Base-by-base conservation (phyloP, 805 yeast species). In the Sugiyamaella qingdaonensis region DNA sequence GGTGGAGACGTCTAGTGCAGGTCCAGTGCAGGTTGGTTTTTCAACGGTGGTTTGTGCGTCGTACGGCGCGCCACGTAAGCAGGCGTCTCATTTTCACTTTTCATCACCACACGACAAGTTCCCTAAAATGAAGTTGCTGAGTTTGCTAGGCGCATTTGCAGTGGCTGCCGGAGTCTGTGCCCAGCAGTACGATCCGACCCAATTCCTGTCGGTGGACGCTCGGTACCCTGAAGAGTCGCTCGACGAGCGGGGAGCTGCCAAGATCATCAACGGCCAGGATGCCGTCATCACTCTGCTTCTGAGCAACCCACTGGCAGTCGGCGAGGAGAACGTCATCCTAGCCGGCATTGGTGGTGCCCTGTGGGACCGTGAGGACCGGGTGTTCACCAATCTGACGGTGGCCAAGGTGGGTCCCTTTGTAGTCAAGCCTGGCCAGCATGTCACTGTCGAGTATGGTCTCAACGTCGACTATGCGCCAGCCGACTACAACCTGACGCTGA, bases 321-420 rank as follows among this genome's bases (percentile, higher is more conserved):
- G 63, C 48, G 45, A 49, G 10, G 58, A 49, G 21, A 48, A 63
- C 7, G 52, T 60, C 33, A 50, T 54, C 13, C 50, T 66, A 39
- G 61, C 58, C 0, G 65, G 58, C 11, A 50, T 55, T 39, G 61
- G 60, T 27, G 61, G 65, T 46, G 32, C 58, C 33, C 48, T 64
- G 56, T 53, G 51, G 54, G 56, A 57, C 14, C 24, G 13, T 4
- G 48, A 45, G 10, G 54, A 49, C 44, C 51, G 48, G 44, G 43
- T 56, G 35, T 56, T 52, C 46, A 44, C 61, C 46, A 86, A 87
- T 66, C 73, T 88, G 65, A 81, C 94, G 24, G 78, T 81, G 49
- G 78, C 82, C 48, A 73, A 78, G 52, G 68, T 86, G 51, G 91
- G 86, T 13, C 88, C 90, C 14, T 55, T 83, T 49, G 60, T 66